phyloP scores from a whole-genome alignment of 164 flowering plant species.

The Chimonanthus salicifolius region DNA sequence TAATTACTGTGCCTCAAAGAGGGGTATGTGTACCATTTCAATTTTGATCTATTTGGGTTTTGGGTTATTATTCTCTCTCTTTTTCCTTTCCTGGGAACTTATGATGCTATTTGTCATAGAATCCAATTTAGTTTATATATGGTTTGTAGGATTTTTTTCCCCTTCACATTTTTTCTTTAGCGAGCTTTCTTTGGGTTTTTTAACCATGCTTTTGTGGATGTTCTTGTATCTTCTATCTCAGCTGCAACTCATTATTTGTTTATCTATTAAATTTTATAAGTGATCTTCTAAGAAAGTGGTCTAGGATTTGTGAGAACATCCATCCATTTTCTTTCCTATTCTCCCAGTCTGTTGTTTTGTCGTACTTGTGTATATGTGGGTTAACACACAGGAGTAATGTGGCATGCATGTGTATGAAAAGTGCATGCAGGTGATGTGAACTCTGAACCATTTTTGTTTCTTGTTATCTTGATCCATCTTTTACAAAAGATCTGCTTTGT shows the following conservation, averaged over 20 bases:
- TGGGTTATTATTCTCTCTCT: background rate
- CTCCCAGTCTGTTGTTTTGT: too few relatives aligned
- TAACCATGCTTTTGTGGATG: too few relatives aligned
- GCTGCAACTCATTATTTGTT: too few relatives aligned
- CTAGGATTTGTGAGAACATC: too few relatives aligned
- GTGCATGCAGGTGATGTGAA: background rate
- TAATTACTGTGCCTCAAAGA: constrained; percentile 89
- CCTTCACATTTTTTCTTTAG: background rate
- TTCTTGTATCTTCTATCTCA: too few relatives aligned
- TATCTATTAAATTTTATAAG: too few relatives aligned
- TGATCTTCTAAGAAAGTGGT: too few relatives aligned
- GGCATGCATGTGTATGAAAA: background rate
- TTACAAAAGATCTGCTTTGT: too few relatives aligned
- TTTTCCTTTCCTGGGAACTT: background rate
- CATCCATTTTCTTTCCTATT: too few relatives aligned
- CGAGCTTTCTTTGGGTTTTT: background rate
- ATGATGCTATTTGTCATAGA: background rate
- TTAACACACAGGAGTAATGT: background rate
- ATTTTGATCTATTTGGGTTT: background rate
- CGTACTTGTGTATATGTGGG: too few relatives aligned
- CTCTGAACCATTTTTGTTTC: too few relatives aligned
- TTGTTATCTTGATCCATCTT: too few relatives aligned
- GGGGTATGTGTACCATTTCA: constrained; percentile 43
- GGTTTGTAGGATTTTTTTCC: background rate
- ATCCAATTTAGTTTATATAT: background rate